Base-by-base conservation (phyloP, 768 basidiomycete species). In the Flagelloscypha sp. region DNA sequence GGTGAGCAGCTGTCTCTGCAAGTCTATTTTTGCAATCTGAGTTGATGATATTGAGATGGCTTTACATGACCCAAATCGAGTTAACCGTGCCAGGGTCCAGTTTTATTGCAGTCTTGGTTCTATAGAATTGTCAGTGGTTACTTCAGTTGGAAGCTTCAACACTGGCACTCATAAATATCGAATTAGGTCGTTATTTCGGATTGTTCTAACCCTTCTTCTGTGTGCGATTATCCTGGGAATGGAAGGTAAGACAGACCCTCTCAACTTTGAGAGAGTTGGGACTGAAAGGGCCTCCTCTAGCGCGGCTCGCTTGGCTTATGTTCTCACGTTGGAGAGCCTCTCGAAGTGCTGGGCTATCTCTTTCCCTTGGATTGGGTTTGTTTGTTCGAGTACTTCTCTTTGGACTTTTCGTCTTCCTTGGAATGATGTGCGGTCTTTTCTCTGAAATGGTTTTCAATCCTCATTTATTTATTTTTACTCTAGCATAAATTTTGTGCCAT, bases 321-420 rank as follows among this genome's bases (percentile, higher is more conserved):
- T 58, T 53, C 37, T 45, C 57, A 15, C 56, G 54, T 32, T 56
- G 53, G 50, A 48, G 52, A 16, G 58, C 49, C 7, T 43, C 56
- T 30, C 53, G 54, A 15, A 43, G 44, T n/a, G 56, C 55, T 11
- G 55, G 61, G 1, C 29, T 48, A 24, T 41, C 48, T 6, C 49
- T 45, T 30, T 45, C 45, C 4, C 25, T 57, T 17, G 45, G 61
- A 27, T 31, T 47, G 13, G 51, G 51, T 18, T 39, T 64, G 9
- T 19, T 58, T 9, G 33, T 58, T 12, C 56, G 62, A 27, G 56
- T 62, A 4, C 27, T 63, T 6, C 38, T 57, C 5, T 64, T 64
- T 32, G 58, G 54, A 3, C 33, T 49, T 6, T 64, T 57, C 36
- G 43, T 62, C 17, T 36, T 52, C 11, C 42, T 60, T 33, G 61